phyloP scores from a whole-genome alignment of 176 grass and related monocot genomes.

The sorghum (Sorghum bicolor) region DNA sequence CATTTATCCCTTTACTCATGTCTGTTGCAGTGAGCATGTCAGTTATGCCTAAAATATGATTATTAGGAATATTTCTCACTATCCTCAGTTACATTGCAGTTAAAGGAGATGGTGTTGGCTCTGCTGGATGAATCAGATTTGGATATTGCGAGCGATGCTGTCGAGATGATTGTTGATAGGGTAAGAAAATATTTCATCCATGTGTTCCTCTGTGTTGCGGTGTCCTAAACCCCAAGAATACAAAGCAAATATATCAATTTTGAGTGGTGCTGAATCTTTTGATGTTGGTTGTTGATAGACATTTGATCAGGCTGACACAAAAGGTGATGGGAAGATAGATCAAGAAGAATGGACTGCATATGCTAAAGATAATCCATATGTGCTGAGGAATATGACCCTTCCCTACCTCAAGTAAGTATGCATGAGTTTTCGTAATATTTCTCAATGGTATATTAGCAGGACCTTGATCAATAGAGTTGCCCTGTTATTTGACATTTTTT shows the following conservation, averaged over 20 bases:
- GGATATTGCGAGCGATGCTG: conserved; percentile 34
- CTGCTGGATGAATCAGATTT: conserved; percentile 45
- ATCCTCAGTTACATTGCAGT: neutral
- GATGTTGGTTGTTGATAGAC: conserved; percentile 31
- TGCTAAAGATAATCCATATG: conserved; percentile 30
- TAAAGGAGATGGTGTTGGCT: conserved; percentile 46
- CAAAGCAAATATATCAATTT: neutral
- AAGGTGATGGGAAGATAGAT: conserved; percentile 45
- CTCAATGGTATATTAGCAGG: neutral
- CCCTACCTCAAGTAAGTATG: conserved; percentile 46
- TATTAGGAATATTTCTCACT: conserved; percentile 4
- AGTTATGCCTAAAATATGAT: neutral
- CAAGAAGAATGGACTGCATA: conserved; percentile 44
- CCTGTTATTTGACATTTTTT: neutral
- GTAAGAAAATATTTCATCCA: conserved; percentile 32
- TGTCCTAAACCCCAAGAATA: neutral
- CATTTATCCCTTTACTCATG: neutral
- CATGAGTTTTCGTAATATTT: neutral
- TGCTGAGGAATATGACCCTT: conserved; percentile 51
- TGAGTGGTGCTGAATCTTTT: conserved; percentile 1
- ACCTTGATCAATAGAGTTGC: neutral
- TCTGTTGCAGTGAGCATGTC: neutral
- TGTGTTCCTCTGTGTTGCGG: neutral
- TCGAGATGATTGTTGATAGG: conserved; percentile 37
- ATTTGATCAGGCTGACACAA: conserved; percentile 43